Conservation (phyloP, 2,329 filamentous ascomycete species). For the Penicillium sp. region DNA sequence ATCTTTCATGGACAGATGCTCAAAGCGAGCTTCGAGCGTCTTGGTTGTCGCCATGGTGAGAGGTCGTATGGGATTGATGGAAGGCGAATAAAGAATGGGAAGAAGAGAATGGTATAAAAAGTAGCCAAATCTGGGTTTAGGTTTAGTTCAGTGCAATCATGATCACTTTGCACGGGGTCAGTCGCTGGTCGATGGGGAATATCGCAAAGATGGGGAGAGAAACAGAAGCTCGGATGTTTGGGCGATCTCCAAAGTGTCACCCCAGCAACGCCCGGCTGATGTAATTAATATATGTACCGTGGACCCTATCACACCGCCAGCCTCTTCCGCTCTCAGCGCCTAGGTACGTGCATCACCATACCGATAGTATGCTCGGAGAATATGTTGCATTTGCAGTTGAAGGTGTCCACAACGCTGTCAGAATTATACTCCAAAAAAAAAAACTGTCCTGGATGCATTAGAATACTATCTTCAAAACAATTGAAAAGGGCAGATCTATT, state of each 20-base stretch:
- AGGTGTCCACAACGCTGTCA: not conserved
- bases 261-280: slow-evolving; percentile 21
- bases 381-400: not conserved
- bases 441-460: not conserved
- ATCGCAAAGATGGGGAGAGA: slow-evolving; percentile 12
- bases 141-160: slow-evolving; percentile 13
- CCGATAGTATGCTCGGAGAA: not conserved
- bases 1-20: slow-evolving; percentile 85
- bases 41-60: slow-evolving; percentile 69
- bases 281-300: not conserved
- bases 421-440: not conserved
- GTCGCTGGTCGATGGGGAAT: slow-evolving; percentile 12
- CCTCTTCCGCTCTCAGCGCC: not conserved
- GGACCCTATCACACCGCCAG: not conserved
- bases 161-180: slow-evolving; percentile 6
- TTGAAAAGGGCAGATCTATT: not conserved
- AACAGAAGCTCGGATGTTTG: slow-evolving; percentile 22
- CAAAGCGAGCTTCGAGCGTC: slow-evolving; percentile 80
- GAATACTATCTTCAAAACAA: not conserved
- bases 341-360: no score
- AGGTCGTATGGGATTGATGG: slow-evolving; percentile 5
- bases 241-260: slow-evolving; percentile 14
- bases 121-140: not conserved
- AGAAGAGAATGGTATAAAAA: slow-evolving; percentile 5
- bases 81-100: slow-evolving; percentile 9